phyloP scores from a whole-genome alignment of 2,329 filamentous ascomycete species.

The Microsporum audouinii region DNA sequence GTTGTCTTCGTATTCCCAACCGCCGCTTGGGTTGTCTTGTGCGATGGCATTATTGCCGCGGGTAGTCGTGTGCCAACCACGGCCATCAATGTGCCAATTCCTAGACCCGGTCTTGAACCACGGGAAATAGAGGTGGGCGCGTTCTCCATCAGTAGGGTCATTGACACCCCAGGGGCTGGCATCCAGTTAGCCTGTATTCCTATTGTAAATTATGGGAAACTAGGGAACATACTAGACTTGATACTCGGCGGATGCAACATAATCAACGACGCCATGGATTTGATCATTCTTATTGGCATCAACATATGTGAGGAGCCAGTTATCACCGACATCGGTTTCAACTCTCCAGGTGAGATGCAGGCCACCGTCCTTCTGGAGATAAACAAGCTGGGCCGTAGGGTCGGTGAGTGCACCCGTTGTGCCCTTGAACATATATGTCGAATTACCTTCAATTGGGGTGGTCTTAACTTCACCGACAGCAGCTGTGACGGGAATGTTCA shows the following conservation, averaged over 20 bases:
- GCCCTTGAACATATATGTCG: constrained; percentile 10
- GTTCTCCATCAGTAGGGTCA: constrained; percentile 11
- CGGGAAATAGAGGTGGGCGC: constrained; percentile 2
- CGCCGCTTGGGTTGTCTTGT: constrained; percentile 10
- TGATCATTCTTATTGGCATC: constrained; percentile 11
- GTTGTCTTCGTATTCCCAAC: constrained; percentile 9
- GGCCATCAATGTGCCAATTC: constrained; percentile 10
- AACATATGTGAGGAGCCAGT: constrained; percentile 13
- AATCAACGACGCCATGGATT: constrained; percentile 11
- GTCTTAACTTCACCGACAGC: constrained; percentile 3
- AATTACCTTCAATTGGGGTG: constrained; percentile 5
- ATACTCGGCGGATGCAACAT: constrained; percentile 9
- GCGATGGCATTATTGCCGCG: constrained; percentile 13
- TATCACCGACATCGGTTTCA: constrained; percentile 13
- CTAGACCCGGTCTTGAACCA: constrained; percentile 7
- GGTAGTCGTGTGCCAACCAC: constrained; percentile 6
- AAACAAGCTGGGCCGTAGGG: constrained; percentile 11
- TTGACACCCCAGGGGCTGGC: constrained; percentile 11
- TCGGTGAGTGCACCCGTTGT: constrained; percentile 11
- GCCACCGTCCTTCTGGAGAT: constrained; percentile 10
- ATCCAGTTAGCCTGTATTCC: background rate
- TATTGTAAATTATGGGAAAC: background rate
- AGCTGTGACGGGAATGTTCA: constrained; percentile 8
- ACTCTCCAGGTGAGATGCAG: constrained; percentile 11
- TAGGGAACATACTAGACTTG: constrained; percentile 10